Base-by-base conservation (phyloP, 2,329 filamentous ascomycete genomes). In the Alternaria consortialis region DNA sequence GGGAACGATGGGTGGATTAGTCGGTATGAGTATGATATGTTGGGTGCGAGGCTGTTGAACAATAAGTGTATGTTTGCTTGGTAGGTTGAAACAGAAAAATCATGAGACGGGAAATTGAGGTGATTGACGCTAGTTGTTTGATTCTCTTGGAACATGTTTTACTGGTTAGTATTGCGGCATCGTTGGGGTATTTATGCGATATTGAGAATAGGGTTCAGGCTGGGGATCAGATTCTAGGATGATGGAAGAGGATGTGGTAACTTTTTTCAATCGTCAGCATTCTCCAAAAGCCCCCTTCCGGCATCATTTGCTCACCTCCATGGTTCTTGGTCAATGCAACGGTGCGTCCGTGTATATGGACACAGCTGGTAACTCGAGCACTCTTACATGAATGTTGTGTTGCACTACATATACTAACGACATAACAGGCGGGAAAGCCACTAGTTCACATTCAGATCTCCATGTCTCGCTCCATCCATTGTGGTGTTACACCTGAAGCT, bases 1-100 rank as follows among this genome's bases (percentile, higher is more conserved):
- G 79, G 79, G 15, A 98, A 98, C 80, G 95, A 99, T 78, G 95
- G 91, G 72, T 99, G 95, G 95, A 92, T 98, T 74, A 91, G 90
- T 13, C 87, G 88, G 47, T 84, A 90, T 71, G 94, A 98, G 83
- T 97, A 94, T 80, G 93, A 97, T 81, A 87, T 92, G 60, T 77
- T 97, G 55, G 94, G 94, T 3, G 86, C 88, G 61, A 87, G 95
- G 73, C 86, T 94, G 60, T 81, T 99, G 76, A 92, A 75, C 34
- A 75, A 78, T 39, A 80, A 80, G 68, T 80, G 77, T 53, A 80
- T 79, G 77, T 80, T 80, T 70, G 72, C 75, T 48, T 80, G 77
- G 77, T 80, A 76, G 62, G n/a, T 34, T 13, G 46, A 31, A 25
- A 23, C 23, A 23, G 4, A 23, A 9, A 23, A 12, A 42, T 3